A percentile compares a stretch with the other conserved stretches of the same genome.
These are phyloP conservation scores for Cladosporium sphaerospermum DNA, from an alignment of 2,329 filamentous ascomycete species.

Conservation along the genomic window DNA sequence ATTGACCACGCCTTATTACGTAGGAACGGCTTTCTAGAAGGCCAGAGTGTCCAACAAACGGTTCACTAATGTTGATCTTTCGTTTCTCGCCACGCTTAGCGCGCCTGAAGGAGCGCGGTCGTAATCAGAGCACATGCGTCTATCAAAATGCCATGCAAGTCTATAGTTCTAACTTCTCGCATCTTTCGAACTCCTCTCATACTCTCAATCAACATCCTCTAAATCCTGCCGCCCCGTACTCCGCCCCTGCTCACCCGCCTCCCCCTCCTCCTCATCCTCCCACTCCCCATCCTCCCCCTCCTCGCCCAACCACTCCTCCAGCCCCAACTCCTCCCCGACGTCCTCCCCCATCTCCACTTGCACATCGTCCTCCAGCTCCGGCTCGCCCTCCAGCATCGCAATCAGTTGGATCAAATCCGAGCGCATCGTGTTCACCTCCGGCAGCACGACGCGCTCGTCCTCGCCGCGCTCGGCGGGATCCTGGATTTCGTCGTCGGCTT, in stretches of 20 bases:
- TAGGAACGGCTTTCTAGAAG: too few relatives aligned
- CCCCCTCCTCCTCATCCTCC: constrained; percentile 7
- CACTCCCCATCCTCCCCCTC: constrained; percentile 9
- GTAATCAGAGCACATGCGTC: too few relatives aligned
- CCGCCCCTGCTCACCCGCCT: background rate
- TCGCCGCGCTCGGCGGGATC: background rate
- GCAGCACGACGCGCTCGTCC: background rate
- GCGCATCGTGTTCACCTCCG: constrained; percentile 2
- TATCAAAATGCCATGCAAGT: too few relatives aligned
- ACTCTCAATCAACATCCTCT: background rate
- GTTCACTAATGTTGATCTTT: too few relatives aligned
- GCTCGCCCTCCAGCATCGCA: constrained; percentile 11
- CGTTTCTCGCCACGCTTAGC: too few relatives aligned
- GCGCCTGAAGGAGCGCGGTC: too few relatives aligned
- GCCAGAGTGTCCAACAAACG: too few relatives aligned
- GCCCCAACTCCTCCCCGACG: constrained; percentile 5
- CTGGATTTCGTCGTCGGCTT: constrained; percentile 1
- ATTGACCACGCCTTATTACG: too few relatives aligned
- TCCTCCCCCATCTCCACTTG: background rate
- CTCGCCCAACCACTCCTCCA: background rate
- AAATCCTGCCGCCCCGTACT: background rate
- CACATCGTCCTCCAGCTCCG: constrained; percentile 1
- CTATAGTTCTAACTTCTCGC: too few relatives aligned
- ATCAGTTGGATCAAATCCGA: constrained; percentile 12
- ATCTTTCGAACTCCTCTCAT: too few relatives aligned